phyloP scores from a whole-genome alignment of 2,329 filamentous ascomycete genomes.

The Stylonectria norvegica region DNA sequence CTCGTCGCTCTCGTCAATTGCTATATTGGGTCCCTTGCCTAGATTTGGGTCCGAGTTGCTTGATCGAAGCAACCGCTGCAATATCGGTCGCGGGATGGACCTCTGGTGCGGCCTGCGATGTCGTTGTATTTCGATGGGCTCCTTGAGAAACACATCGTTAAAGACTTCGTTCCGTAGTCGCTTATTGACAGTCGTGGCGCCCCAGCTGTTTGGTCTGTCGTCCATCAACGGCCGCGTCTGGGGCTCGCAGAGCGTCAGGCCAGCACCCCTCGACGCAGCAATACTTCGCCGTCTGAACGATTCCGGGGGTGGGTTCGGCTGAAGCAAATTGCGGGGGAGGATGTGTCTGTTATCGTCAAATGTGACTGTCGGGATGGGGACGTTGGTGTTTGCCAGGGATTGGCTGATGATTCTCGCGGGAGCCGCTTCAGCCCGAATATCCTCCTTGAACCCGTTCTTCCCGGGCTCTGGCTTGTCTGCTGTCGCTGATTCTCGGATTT shows the following conservation, averaged over 20 bases:
- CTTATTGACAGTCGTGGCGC: conserved; percentile 87
- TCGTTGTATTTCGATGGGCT: conserved; percentile 75
- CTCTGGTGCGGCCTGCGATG: conserved; percentile 69
- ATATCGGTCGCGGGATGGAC: conserved; percentile 54
- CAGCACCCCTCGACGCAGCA: conserved; percentile 28
- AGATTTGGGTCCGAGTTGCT: conserved; percentile 45
- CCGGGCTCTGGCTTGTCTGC: conserved; percentile 18
- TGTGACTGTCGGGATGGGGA: conserved; percentile 81
- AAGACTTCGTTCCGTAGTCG: conserved; percentile 86
- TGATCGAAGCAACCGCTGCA: conserved; percentile 44
- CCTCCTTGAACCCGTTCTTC: conserved; percentile 12
- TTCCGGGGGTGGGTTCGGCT: conserved; percentile 46
- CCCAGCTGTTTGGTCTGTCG: conserved; percentile 69
- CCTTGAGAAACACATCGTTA: conserved; percentile 84
- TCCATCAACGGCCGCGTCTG: conserved; percentile 42
- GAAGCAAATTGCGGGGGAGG: conserved; percentile 78
- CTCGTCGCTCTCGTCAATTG: conserved; percentile 10
- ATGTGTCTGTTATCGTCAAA: conserved; percentile 95
- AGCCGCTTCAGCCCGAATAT: conserved; percentile 10
- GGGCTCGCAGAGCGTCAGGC: conserved; percentile 1
- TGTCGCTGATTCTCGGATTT: conserved; percentile 29
- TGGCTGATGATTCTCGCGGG: conserved; percentile 59
- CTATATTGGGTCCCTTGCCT: conserved; percentile 14
- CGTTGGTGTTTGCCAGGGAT: conserved; percentile 63
- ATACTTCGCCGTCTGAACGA: conserved; percentile 33